Percentiles rank a stretch among this genome's conserved stretches.
These are phyloP conservation scores for Sclerotinia sclerotiorum DNA, from an alignment of 2,329 filamentous ascomycete species.

Conservation along the genomic window DNA sequence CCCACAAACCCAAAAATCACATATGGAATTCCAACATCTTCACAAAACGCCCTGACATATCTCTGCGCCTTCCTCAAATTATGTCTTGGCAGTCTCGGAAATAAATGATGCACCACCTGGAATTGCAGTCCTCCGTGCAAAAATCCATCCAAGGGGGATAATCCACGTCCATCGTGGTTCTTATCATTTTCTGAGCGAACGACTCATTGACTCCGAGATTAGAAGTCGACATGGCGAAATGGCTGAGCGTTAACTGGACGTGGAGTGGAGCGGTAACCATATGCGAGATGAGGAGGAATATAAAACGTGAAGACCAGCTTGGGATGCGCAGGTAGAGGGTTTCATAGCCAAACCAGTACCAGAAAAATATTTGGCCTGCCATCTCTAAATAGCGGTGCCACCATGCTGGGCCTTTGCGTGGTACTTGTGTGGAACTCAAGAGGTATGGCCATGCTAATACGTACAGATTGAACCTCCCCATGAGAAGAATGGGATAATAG, in stretches of 20 bases:
- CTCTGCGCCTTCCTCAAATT: slow-evolving; percentile 65
- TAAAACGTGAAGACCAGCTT: slow-evolving; percentile 65
- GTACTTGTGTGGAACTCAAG: slow-evolving; percentile 61
- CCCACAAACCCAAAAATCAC: slow-evolving; percentile 41
- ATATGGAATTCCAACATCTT: background rate
- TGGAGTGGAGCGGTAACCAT: slow-evolving; percentile 78
- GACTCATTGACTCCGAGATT: slow-evolving; percentile 81
- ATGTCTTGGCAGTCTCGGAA: slow-evolving; percentile 78
- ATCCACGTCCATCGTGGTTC: slow-evolving; percentile 91
- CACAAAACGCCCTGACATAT: background rate
- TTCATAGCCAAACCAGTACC: slow-evolving; percentile 80
- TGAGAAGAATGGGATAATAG: slow-evolving; percentile 77
- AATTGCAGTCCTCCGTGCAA: slow-evolving; percentile 88
- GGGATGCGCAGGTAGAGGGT: slow-evolving; percentile 73
- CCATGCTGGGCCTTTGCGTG: slow-evolving; percentile 72
- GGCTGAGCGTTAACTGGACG: slow-evolving; percentile 87
- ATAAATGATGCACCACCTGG: slow-evolving; percentile 84
- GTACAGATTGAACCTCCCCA: slow-evolving; percentile 88
- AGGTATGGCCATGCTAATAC: slow-evolving; percentile 77
- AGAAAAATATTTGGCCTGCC: slow-evolving; percentile 75
- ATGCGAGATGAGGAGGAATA: slow-evolving; percentile 77
- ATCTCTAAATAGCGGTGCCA: slow-evolving; percentile 83
- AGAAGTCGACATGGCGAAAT: slow-evolving; percentile 90
- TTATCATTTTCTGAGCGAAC: slow-evolving; percentile 85
- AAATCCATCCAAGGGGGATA: slow-evolving; percentile 87